These are phyloP conservation scores for Metarhizium sp. DNA, from an alignment of 2,329 filamentous ascomycete species.

Conservation along the genomic window DNA sequence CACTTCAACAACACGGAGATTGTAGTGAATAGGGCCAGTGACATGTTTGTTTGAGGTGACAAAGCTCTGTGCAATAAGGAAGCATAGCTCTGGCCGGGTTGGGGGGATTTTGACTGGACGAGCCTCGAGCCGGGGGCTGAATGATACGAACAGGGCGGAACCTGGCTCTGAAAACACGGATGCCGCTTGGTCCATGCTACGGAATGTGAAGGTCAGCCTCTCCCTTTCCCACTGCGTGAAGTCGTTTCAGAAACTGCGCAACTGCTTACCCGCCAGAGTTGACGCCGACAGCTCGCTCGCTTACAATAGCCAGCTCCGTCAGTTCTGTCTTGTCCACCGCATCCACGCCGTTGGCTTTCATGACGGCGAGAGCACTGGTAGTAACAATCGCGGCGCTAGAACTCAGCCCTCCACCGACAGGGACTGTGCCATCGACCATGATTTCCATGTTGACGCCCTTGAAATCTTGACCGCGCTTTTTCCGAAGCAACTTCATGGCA, in stretches of 20 bases:
- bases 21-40: constrained; percentile 90
- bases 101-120: constrained; percentile 73
- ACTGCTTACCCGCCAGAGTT: constrained; percentile 77
- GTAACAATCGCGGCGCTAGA: constrained; percentile 93
- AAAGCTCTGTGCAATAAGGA: constrained; percentile 91
- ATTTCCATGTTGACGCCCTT: constrained; percentile 70
- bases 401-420: constrained; percentile 82
- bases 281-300: constrained; percentile 87
- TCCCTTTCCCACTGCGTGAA: not conserved
- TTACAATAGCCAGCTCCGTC: constrained; percentile 87
- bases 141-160: constrained; percentile 82
- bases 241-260: not conserved
- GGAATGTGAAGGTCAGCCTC: constrained; percentile 9
- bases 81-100: constrained; percentile 74
- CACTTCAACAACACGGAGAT: constrained; percentile 91
- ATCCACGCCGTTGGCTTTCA: constrained; percentile 73
- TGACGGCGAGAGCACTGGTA: constrained; percentile 77
- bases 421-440: constrained; percentile 84
- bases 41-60: constrained; percentile 91
- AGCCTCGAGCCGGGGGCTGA: constrained; percentile 69
- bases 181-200: constrained; percentile 91
- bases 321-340: constrained; percentile 83
- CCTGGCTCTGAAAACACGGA: constrained; percentile 87
- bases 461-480: constrained; percentile 53
- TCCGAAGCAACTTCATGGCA: constrained; percentile 67